Base-by-base conservation (phyloP, 805 yeast species). In the Teunomyces kruisii region DNA sequence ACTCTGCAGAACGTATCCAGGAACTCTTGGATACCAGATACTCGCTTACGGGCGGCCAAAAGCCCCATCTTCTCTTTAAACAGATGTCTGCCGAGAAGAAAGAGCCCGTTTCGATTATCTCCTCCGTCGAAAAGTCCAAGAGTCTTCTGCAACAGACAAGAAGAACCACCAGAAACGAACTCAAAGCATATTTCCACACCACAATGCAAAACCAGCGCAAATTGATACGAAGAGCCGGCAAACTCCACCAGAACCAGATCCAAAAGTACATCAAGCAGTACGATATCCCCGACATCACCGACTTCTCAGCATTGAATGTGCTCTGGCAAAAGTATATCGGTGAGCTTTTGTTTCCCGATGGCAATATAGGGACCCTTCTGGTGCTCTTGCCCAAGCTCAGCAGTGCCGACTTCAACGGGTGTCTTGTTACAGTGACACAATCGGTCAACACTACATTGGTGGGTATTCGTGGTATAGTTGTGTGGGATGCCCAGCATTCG, bases 351-450 rank as follows among this genome's bases (percentile, higher is more conserved):
- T 74, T 70, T 39, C 66, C 72, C 1, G 59, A 53, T 4, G 57
- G 50, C 19, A 52, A 50, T 12, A 50, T 65, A 17, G 69, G 68
- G 4, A 49, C 58, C 9, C 41, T 61, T 26, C 49, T 58, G 19
- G 52, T 64, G 29, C 50, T 81, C 1, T 61, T 86, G 15, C 68
- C 79, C 5, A 81, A 84, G 52, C 65, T 90, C 32, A 76, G 92
- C 1, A 76, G 84, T 48, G 88, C 94, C 1, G 97, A 90, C 56
- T 86, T 78, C 64, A 85, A 84, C 54, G 97, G 97, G 3, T 79
- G 94, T n/a, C 60, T 63, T 33, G 46, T 89, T 10, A 72, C 72
- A 10, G 90, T 90, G 0, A 55, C 72, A 2, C 76, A 79, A 39
- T 72, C 88, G n/a, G 64, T 67, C 15, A 85, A 84, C 55, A 67